These are phyloP conservation scores for Gentiana dahurica DNA, from an alignment of 257 asterid species.

Conservation along the genomic window DNA sequence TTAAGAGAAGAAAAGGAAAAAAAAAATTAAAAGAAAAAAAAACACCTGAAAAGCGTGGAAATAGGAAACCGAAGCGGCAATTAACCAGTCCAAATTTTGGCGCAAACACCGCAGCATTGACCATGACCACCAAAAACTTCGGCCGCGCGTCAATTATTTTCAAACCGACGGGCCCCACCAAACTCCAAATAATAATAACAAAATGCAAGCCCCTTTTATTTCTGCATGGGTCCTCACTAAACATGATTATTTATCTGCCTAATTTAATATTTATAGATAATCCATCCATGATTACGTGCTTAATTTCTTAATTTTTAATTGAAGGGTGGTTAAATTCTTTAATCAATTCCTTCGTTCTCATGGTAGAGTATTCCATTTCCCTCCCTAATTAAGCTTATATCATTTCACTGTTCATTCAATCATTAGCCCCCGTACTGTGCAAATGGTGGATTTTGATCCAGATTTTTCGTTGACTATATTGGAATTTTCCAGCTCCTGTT, in stretches of 20 bases:
- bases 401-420: slow-evolving; percentile 1
- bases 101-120: slow-evolving; percentile 14
- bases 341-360: background rate
- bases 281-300: too few species aligned
- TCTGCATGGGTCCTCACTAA: too few species aligned
- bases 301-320: too few species aligned
- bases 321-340: too few species aligned
- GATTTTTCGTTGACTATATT: background rate
- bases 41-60: too few species aligned
- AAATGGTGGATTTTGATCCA: slow-evolving; percentile 1
- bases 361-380: slow-evolving; percentile 2
- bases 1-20: too few species aligned
- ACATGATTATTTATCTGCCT: too few species aligned
- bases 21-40: too few species aligned
- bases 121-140: slow-evolving; percentile 30
- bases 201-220: too few species aligned
- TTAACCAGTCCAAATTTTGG: slow-evolving; percentile 12
- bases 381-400: too few species aligned
- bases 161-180: too few species aligned
- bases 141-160: slow-evolving; percentile 17
- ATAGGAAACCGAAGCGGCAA: background rate
- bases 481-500: slow-evolving; percentile 5
- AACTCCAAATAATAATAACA: too few species aligned
- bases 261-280: background rate
- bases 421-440: background rate